phyloP scores from a whole-genome alignment of 2,329 filamentous ascomycete genomes.

The Leptographium lundbergii region DNA sequence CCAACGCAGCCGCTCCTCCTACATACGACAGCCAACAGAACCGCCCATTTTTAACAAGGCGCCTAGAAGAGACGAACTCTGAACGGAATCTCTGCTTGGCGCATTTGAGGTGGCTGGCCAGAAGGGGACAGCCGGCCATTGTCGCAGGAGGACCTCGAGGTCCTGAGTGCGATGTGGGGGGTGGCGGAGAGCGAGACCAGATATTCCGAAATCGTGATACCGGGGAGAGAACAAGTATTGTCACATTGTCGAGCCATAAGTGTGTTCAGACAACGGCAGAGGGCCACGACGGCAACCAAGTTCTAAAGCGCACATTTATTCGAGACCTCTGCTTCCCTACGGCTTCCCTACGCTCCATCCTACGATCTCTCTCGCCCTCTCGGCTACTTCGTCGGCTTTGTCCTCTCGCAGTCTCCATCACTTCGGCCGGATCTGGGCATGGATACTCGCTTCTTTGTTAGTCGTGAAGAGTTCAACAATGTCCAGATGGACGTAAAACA shows the following conservation, averaged over 20 bases:
- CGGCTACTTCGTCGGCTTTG: background rate
- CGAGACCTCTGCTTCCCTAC: background rate
- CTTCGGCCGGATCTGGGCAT: constrained; percentile 29
- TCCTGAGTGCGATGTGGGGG: constrained; percentile 31
- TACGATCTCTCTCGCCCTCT: background rate
- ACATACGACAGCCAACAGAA: background rate
- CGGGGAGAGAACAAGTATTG: background rate
- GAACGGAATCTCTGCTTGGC: background rate
- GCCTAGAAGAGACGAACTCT: background rate
- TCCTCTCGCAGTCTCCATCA: background rate
- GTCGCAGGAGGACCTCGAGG: constrained; percentile 18
- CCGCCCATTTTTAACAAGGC: background rate
- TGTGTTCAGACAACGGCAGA: background rate
- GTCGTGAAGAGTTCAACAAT: constrained; percentile 53
- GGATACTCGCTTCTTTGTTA: constrained; percentile 48
- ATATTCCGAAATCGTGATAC: background rate
- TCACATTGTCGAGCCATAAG: background rate
- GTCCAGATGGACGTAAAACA: constrained; percentile 61
- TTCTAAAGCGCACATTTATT: background rate
- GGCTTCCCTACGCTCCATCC: background rate
- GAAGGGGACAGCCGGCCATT: background rate
- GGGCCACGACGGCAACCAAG: background rate
- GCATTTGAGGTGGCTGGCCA: background rate
- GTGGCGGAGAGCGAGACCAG: constrained; percentile 25
- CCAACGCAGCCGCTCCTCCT: background rate